Evolutionary conservation across 2,329 filamentous ascomycete genomes (phyloP), one percentile per base, ranked within the genome.

Genomic region (Pyrenochaeta sp.): DNA sequence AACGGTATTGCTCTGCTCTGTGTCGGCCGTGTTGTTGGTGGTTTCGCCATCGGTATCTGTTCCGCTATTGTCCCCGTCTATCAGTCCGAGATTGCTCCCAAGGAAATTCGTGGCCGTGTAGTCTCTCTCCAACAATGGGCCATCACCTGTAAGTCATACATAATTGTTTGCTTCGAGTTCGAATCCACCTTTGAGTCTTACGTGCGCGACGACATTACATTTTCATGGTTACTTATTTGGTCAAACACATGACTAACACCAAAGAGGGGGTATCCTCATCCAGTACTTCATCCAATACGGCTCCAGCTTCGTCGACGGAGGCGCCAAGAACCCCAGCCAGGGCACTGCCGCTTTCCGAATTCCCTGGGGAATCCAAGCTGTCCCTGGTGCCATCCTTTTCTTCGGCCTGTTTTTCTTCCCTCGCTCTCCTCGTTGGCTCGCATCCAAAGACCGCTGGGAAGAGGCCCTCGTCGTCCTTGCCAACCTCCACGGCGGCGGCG

Each of bases 51-150:
- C 47, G 92, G 92, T 70, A 88, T 91, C 66, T 79, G 95, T 32
- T 96, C 91, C 0, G 93, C 91, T 34, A 96, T 96, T 57, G 90
- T 96, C 1, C 92, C 92, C 0, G 88, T 96, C 31, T 96, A 96
- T 68, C 91, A 96, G 68, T 93, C 91, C 30, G 92, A 96, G 69
- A 96, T 96, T 13, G 71, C 72, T 2, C 70, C 71, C 10, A 72
- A 72, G 44, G 61, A 71, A 11, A 74, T 74, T 21, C 67, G 72
- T 38, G 84, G 84, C 6, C 77, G 83, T 8, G 78, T 87, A 3
- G 81, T 88, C 11, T 81, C 80, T 2, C 71, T 87, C 3, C 85
- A 89, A 58, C 85, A 88, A 63, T 87, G 84, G 82, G 84, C 83
- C 19, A 88, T 89, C 29, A 87, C 84, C 2, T 84, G 82, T 74